Evolutionary conservation across 208 protist species (phyloP), one percentile per base, ranked within the genome.

Genomic region (Wallacemonas collosoma): DNA sequence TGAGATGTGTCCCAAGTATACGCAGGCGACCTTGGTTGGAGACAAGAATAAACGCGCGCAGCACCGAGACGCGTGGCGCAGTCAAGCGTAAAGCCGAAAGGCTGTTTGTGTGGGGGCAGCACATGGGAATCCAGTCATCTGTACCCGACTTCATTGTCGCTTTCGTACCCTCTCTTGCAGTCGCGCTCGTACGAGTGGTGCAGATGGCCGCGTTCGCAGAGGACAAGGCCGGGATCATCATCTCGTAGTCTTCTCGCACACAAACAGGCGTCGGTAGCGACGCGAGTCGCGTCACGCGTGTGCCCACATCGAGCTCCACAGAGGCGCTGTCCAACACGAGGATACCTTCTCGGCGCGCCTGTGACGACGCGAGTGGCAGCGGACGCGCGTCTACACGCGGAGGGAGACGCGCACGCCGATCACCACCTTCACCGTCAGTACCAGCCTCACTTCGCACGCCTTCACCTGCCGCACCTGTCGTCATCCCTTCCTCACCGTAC

Each of bases 1-100:
- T 58, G 58, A 82, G 17, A 74, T 72, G 73, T 44, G 72, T 77
- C 15, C 70, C 76, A 11, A 74, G 57, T 1, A 88, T 66, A 47
- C 80, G 73, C 50, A 95, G 80, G 7, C 43, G 72, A 3, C 75
- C 85, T 50, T 83, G 83, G 69, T 92, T 92, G 15, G 90, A 95
- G 40, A 89, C 81, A 44, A 86, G 68, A 38, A 94, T 72, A 65
- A 94, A 75, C 1, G 83, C 74, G 17, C 81, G 82, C 51, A 90
- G 69, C 11, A 77, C 68, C 6, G 47, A 14, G 14, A 75, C 56
- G 35, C 70, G 53, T 36, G 55, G 51, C n/a, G 38, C 64, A 14
- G 36, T 41, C 7, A 58, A n/a, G 15, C 26, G 64, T 39, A 58
- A 7, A n/a, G 64, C 50, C 1, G 15, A 58, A 6, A 45, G 8